Base-by-base conservation (phyloP, 192 early-diverging fungal genomes). In the Chytriomyces confervae region DNA sequence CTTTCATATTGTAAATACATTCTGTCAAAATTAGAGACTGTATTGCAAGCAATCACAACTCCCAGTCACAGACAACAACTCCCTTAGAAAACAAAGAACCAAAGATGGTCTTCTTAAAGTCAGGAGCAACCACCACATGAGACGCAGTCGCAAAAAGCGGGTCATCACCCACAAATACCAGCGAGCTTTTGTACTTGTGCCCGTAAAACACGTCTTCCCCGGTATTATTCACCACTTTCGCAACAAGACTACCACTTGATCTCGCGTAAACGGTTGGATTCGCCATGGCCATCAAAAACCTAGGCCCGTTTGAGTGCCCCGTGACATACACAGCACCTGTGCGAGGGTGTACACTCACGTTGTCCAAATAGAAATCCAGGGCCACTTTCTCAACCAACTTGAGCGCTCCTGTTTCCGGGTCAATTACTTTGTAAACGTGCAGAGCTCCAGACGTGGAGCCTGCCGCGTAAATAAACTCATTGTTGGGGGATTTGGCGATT, bases 191-290 rank as follows among this genome's bases (percentile, higher is more conserved):
- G 44, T 60, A 74, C 53, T 74, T 74, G 72, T 74, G 72, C 53
- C 72, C 72, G 23, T 74, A 74, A 63, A 63, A 74, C 18, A 74
- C 24, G 7, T 50, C 72, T 46, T 74, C 72, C 8, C 72, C 72
- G 44, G 72, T 74, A 27, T 74, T 74, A 46, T 74, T 74, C 18
- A 13, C 43, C 20, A 74, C 45, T 46, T 46, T 74, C 3, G 72
- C n/a, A 2, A 72, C 50, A 27, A 72, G 23, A 10, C 8, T 16
- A 4, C n/a, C n/a, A 45, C 69, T 72, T 18, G 44, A 24, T 8
- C 16, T 9, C 47, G 16, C n/a, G 16, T 20, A 36, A 18, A 5
- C 67, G 23, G 18, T 43, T 10, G 23, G 48, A 10, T 71, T 51
- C 23, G 18, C 8, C 62, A 63, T 63, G 6, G 72, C 61, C 13